A percentile compares a stretch with the other conserved stretches of the same genome.
Evolutionary conservation across 2,329 filamentous ascomycete species (phyloP).

Genomic region (Colletotrichum orchidophilum): DNA sequence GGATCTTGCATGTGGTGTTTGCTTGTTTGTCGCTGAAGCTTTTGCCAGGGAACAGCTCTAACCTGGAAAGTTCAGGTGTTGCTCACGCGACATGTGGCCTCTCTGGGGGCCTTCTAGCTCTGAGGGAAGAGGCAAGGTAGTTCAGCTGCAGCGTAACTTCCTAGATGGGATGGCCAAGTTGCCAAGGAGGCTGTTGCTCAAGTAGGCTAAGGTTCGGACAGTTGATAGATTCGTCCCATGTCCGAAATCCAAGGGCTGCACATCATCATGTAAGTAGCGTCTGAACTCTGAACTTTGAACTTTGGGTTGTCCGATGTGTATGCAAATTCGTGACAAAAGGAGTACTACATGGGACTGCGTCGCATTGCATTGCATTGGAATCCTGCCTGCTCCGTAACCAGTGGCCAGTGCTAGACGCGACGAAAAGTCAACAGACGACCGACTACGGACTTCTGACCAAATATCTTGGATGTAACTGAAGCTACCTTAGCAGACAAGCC

Average conservation of each 20-base stretch:
- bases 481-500: neutral
- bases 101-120: neutral
- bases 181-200: conserved; percentile 3
- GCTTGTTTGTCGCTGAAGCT: conserved; percentile 13
- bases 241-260: conserved; percentile 30
- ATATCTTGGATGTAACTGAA: too few species aligned
- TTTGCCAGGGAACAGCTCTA: conserved; percentile 18
- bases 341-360: neutral
- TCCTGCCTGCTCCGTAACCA: neutral
- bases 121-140: neutral
- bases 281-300: conserved; percentile 29
- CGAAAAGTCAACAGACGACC: neutral
- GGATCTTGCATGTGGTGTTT: conserved; percentile 13
- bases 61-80: neutral
- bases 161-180: neutral
- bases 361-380: neutral
- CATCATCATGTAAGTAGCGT: conserved; percentile 32
- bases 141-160: neutral
- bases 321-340: neutral
- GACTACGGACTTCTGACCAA: neutral
- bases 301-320: conserved; percentile 10
- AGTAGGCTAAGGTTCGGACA: conserved; percentile 18
- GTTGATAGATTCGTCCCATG: conserved; percentile 24
- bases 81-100: conserved; percentile 22
- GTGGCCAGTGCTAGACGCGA: neutral